phyloP scores from a whole-genome alignment of 2,329 filamentous ascomycete genomes.

The Claviceps monticola region DNA sequence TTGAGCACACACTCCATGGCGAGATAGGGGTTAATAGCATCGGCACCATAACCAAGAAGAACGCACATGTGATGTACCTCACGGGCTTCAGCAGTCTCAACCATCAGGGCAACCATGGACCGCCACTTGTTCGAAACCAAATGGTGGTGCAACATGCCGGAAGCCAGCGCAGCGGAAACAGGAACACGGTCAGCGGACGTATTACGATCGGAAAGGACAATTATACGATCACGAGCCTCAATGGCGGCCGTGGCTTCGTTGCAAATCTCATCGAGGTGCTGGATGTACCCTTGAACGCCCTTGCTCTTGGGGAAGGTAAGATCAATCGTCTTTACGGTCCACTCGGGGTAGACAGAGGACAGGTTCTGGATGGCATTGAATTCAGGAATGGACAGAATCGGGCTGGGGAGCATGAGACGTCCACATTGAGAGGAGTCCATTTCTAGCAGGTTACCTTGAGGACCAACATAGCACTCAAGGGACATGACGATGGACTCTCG shows the following conservation, averaged over 20 bases:
- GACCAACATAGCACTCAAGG: conserved; percentile 87
- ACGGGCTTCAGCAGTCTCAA: conserved; percentile 85
- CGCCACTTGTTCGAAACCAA: conserved; percentile 93
- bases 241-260: conserved; percentile 73
- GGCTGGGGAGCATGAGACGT: conserved; percentile 73
- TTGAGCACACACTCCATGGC: conserved; percentile 95
- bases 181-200: conserved; percentile 70
- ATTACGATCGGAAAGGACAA: conserved; percentile 80
- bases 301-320: conserved; percentile 83
- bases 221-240: conserved; percentile 67
- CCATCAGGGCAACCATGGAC: conserved; percentile 70
- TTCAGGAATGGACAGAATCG: conserved; percentile 77
- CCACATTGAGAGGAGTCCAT: conserved; percentile 86
- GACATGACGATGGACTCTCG: conserved; percentile 98
- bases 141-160: conserved; percentile 90
- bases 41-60: conserved; percentile 87
- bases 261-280: conserved; percentile 80
- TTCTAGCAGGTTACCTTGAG: conserved; percentile 86
- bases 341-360: conserved; percentile 54
- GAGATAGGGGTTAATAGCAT: conserved; percentile 88
- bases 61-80: conserved; percentile 99
- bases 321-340: conserved; percentile 84
- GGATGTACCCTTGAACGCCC: conserved; percentile 71
- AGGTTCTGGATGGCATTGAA: conserved; percentile 81
- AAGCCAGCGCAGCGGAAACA: conserved; percentile 76